A percentile compares a stretch with the other conserved stretches of the same genome.
These are phyloP conservation scores for Lipomyces orientalis DNA, from an alignment of 805 yeast genomes.

Conservation along the genomic window DNA sequence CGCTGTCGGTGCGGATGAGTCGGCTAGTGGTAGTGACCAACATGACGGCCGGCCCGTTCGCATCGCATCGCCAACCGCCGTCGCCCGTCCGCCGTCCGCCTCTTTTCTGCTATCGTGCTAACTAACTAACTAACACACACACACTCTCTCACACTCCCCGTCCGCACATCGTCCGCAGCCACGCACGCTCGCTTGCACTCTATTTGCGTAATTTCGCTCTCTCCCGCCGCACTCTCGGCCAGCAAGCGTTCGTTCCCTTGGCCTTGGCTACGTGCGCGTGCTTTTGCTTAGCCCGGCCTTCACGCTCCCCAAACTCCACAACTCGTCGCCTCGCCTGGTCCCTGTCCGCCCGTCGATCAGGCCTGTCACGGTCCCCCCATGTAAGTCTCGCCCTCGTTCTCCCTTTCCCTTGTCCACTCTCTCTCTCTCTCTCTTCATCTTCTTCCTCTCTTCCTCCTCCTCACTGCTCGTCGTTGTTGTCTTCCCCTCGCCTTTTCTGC, in stretches of 20 bases:
- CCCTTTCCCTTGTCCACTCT: neutral
- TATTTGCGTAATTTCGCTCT: neutral
- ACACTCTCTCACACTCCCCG: too few relatives aligned
- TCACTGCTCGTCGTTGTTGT: neutral
- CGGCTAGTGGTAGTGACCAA: too few relatives aligned
- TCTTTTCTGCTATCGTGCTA: too few relatives aligned
- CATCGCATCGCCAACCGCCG: too few relatives aligned
- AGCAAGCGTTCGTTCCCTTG: too few relatives aligned
- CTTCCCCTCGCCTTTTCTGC: neutral
- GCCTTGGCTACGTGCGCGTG: neutral
- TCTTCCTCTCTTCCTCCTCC: neutral
- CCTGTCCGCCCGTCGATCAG: conserved; percentile 8
- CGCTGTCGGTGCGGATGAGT: too few relatives aligned
- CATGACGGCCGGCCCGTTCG: too few relatives aligned
- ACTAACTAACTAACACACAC: too few relatives aligned
- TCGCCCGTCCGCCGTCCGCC: too few relatives aligned
- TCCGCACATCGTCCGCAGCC: neutral
- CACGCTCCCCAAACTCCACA: neutral
- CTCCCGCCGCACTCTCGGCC: neutral
- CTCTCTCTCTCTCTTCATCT: neutral
- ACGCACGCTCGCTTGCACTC: neutral
- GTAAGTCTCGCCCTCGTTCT: neutral
- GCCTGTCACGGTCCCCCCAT: conserved; percentile 9
- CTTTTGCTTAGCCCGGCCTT: neutral
- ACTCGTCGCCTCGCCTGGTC: neutral